Conservation (phyloP, 2,329 filamentous ascomycete species). For the Botryotinia convoluta region DNA sequence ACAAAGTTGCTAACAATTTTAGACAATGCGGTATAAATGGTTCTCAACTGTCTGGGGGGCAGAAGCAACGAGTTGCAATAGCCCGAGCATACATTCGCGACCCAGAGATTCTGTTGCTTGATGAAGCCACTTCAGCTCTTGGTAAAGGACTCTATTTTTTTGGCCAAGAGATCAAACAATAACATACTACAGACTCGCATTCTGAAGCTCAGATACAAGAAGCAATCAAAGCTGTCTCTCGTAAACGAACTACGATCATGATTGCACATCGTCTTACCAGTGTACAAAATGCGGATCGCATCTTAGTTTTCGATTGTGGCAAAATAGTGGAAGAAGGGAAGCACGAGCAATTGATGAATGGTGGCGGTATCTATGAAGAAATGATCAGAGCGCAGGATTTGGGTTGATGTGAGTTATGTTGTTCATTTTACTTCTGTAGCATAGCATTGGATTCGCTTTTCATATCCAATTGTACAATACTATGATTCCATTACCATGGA, state of each 20-base stretch:
- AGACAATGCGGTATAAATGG: slow-evolving; percentile 66
- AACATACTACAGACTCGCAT: slow-evolving; percentile 39
- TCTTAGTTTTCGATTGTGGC: slow-evolving; percentile 56
- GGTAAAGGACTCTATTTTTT: slow-evolving; percentile 51
- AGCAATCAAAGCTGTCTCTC: slow-evolving; percentile 57
- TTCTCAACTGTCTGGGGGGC: slow-evolving; percentile 72
- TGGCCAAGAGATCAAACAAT: background rate
- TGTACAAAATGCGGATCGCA: slow-evolving; percentile 54
- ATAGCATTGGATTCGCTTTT: background rate
- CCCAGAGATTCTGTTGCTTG: slow-evolving; percentile 71
- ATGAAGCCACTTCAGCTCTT: slow-evolving; percentile 78
- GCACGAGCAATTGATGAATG: slow-evolving; percentile 53
- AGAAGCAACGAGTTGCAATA: slow-evolving; percentile 75
- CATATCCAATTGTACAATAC: background rate
- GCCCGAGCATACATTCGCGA: slow-evolving; percentile 71
- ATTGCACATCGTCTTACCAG: slow-evolving; percentile 58
- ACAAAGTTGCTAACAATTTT: background rate
- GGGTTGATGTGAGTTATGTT: slow-evolving; percentile 11
- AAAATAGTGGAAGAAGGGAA: slow-evolving; percentile 51
- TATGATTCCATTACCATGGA: background rate
- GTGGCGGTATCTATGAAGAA: slow-evolving; percentile 46
- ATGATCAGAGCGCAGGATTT: slow-evolving; percentile 31
- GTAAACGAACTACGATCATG: slow-evolving; percentile 53
- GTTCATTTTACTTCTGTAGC: background rate
- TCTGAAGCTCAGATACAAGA: slow-evolving; percentile 64